phyloP scores from a whole-genome alignment of 2,329 filamentous ascomycete species.

The Penicillium sp. region DNA sequence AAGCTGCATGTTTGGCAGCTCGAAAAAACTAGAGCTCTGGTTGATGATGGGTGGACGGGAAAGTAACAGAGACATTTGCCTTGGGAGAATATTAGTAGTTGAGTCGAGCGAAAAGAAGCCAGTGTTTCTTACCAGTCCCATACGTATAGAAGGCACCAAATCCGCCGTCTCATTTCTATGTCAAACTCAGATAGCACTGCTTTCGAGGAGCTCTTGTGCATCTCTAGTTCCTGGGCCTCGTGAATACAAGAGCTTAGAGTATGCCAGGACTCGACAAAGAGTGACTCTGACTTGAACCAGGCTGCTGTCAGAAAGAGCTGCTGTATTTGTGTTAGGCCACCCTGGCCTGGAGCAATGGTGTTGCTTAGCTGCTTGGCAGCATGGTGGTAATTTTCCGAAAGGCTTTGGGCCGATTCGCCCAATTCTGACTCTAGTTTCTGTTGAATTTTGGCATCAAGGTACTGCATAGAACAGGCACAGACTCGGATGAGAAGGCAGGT shows the following conservation, averaged over 20 bases:
- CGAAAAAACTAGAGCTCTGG: slow-evolving; percentile 38
- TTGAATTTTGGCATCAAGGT: slow-evolving; percentile 35
- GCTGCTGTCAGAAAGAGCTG: slow-evolving; percentile 47
- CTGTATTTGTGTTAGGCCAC: slow-evolving; percentile 46
- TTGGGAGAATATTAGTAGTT: slow-evolving; percentile 6
- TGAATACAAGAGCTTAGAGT: slow-evolving; percentile 43
- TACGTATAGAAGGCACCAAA: slow-evolving; percentile 46
- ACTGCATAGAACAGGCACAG: slow-evolving; percentile 46
- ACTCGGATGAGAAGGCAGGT: slow-evolving; percentile 48
- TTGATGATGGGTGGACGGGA: slow-evolving; percentile 46
- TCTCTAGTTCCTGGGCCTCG: slow-evolving; percentile 46
- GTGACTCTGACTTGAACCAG: slow-evolving; percentile 48
- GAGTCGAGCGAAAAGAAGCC: neutral
- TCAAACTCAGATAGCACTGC: slow-evolving; percentile 44
- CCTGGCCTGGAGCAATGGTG: slow-evolving; percentile 43
- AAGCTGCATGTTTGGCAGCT: slow-evolving; percentile 41
- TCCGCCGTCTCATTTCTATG: slow-evolving; percentile 44
- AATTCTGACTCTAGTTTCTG: slow-evolving; percentile 46
- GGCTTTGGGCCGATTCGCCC: slow-evolving; percentile 35
- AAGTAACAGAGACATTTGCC: slow-evolving; percentile 44
- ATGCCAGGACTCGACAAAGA: slow-evolving; percentile 50
- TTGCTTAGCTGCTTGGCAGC: slow-evolving; percentile 44
- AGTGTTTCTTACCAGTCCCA: slow-evolving; percentile 45
- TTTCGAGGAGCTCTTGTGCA: slow-evolving; percentile 39
- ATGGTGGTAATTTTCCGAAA: slow-evolving; percentile 42